These are phyloP conservation scores for Entonaema liquescens DNA, from an alignment of 495 filamentous ascomycete species.

Conservation along the genomic window DNA sequence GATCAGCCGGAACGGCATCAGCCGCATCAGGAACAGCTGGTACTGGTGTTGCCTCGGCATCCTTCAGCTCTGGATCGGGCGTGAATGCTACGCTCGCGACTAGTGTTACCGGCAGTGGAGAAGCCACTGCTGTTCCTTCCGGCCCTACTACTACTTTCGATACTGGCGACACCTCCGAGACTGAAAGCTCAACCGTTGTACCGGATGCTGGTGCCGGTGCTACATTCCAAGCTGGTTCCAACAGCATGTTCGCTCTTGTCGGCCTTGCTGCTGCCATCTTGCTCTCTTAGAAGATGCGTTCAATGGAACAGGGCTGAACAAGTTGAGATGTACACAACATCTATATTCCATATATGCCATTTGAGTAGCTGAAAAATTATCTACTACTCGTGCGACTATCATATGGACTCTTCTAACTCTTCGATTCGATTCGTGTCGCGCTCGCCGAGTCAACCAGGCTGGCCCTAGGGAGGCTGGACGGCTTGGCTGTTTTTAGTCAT, in stretches of 20 bases:
- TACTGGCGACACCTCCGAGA: slow-evolving; percentile 20
- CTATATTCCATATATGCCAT: background rate
- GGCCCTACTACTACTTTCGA: slow-evolving; percentile 40
- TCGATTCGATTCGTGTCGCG: slow-evolving; percentile 8
- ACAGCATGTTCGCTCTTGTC: slow-evolving; percentile 33
- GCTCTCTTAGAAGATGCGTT: slow-evolving; percentile 13
- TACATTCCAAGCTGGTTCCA: slow-evolving; percentile 19
- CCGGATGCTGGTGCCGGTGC: slow-evolving; percentile 18
- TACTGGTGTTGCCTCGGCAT: slow-evolving; percentile 12
- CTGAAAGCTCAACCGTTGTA: slow-evolving; percentile 14
- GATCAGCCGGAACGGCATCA: background rate
- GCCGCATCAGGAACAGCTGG: background rate
- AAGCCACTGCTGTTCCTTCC: slow-evolving; percentile 36
- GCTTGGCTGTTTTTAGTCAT: slow-evolving; percentile 18
- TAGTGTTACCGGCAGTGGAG: slow-evolving; percentile 9
- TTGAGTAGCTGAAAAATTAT: background rate
- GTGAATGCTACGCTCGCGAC: slow-evolving; percentile 26
- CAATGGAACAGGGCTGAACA: background rate
- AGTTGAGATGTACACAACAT: background rate
- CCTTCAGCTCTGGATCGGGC: slow-evolving; percentile 9
- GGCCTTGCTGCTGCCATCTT: slow-evolving; percentile 24
- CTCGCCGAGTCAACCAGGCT: slow-evolving; percentile 30
- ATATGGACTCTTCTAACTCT: background rate
- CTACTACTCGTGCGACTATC: background rate
- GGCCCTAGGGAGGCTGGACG: slow-evolving; percentile 32